These are phyloP conservation scores for Lepidium africanum DNA, from an alignment of 345 rosid genomes.

Conservation along the genomic window DNA sequence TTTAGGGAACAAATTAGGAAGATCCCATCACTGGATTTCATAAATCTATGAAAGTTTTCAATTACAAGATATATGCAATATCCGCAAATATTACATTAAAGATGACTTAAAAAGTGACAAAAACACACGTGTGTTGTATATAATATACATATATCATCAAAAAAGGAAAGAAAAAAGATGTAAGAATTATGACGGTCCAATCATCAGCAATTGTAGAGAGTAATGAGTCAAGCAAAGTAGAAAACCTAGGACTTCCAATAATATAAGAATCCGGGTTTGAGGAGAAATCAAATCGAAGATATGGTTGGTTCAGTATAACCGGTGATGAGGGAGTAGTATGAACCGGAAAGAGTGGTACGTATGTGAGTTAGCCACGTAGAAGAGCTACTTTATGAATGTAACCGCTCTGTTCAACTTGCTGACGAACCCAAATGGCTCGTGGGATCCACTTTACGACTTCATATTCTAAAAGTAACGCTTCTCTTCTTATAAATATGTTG, in stretches of 20 bases:
- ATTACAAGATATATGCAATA: not conserved
- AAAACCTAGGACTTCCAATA: too few relatives aligned
- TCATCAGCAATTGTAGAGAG: not conserved
- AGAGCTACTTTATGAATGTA: slow-evolving; percentile 34
- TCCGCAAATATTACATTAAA: not conserved
- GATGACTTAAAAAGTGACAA: not conserved
- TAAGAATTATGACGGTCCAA: not conserved
- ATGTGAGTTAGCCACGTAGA: slow-evolving; percentile 19
- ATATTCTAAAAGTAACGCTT: slow-evolving; percentile 14
- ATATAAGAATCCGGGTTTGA: not conserved
- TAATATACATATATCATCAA: not conserved
- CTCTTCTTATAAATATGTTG: not conserved
- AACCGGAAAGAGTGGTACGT: not conserved
- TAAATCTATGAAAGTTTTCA: not conserved
- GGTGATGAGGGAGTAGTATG: not conserved
- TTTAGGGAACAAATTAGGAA: not conserved
- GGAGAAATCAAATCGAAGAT: not conserved
- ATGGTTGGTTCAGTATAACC: not conserved
- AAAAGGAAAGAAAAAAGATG: not conserved
- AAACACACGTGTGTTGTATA: not conserved
- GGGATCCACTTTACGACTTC: slow-evolving; percentile 27
- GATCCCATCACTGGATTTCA: not conserved
- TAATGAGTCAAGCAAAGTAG: not conserved
- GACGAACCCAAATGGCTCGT: slow-evolving; percentile 27
- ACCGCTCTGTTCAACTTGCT: slow-evolving; percentile 29